A percentile compares a stretch with the other conserved stretches of the same genome.
Conservation (phyloP, 176 grass and related monocot genomes). For the Oryza punctata region DNA sequence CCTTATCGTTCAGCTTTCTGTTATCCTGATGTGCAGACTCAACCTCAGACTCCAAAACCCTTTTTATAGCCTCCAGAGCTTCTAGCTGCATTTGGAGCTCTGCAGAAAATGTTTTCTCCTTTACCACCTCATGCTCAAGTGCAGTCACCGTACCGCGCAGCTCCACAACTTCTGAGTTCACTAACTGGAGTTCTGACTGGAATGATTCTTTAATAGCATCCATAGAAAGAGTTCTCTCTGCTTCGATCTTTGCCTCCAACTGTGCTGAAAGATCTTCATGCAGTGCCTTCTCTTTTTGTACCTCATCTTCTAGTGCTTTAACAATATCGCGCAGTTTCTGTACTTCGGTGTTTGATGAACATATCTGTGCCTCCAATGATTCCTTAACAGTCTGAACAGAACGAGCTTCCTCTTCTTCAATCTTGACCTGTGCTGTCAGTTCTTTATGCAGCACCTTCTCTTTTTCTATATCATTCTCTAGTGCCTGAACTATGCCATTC, state of each 20-base stretch:
- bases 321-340: slow-evolving; percentile 44
- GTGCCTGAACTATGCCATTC: slow-evolving; percentile 32
- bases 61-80: slow-evolving; percentile 51
- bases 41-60: slow-evolving; percentile 52
- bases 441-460: slow-evolving; percentile 56
- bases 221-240: slow-evolving; percentile 35
- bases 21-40: slow-evolving; percentile 50
- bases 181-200: slow-evolving; percentile 62
- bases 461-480: slow-evolving; percentile 53
- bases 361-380: slow-evolving; percentile 62
- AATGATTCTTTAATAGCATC: slow-evolving; percentile 54
- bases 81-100: slow-evolving; percentile 65
- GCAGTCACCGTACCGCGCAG: slow-evolving; percentile 47
- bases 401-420: slow-evolving; percentile 23
- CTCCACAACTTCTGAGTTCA: slow-evolving; percentile 50
- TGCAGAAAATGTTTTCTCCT: slow-evolving; percentile 74
- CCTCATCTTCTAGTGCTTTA: slow-evolving; percentile 48
- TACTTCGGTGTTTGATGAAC: slow-evolving; percentile 54
- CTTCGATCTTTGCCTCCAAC: slow-evolving; percentile 30
- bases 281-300: slow-evolving; percentile 59
- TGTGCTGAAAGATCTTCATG: slow-evolving; percentile 54
- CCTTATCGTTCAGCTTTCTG: slow-evolving; percentile 47
- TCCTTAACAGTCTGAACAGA: slow-evolving; percentile 48
- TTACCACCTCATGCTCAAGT: slow-evolving; percentile 60
- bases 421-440: slow-evolving; percentile 36